phyloP scores from a whole-genome alignment of 495 filamentous ascomycete species.

The Xylaria nigripes region DNA sequence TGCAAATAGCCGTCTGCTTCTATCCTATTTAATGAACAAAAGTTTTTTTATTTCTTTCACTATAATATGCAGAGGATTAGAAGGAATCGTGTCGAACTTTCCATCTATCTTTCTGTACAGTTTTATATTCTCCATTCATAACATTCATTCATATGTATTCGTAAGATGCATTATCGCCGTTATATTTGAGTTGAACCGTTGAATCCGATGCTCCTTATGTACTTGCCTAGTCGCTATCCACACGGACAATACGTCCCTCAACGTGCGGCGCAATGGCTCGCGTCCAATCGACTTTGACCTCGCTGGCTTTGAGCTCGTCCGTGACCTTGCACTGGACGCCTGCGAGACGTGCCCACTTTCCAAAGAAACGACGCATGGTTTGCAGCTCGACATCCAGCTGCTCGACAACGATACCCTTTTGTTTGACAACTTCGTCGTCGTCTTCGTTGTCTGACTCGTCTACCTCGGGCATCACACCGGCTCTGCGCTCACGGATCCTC shows the following conservation, averaged over 20 bases:
- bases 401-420: constrained; percentile 21
- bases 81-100: too few relatives aligned
- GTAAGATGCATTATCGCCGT: too few relatives aligned
- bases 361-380: constrained; percentile 52
- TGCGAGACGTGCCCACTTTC: constrained; percentile 67
- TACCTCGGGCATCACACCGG: constrained; percentile 18
- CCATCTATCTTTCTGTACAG: too few relatives aligned
- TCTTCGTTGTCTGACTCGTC: constrained; percentile 31
- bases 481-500: constrained; percentile 34
- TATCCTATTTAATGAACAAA: too few relatives aligned
- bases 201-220: not conserved
- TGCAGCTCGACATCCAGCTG: constrained; percentile 30
- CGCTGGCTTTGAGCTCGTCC: constrained; percentile 42
- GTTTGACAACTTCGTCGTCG: constrained; percentile 18
- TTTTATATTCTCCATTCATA: too few relatives aligned
- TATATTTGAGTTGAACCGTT: too few relatives aligned
- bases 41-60: too few relatives aligned
- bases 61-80: too few relatives aligned
- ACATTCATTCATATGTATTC: too few relatives aligned
- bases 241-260: constrained; percentile 60
- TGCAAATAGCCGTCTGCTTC: too few relatives aligned
- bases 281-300: constrained; percentile 68
- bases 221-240: not conserved
- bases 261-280: constrained; percentile 64
- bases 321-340: constrained; percentile 45